Evolutionary conservation across 257 asterid species (phyloP), one percentile per base, ranked within the genome.

Genomic region (Ilex aquifolium): DNA sequence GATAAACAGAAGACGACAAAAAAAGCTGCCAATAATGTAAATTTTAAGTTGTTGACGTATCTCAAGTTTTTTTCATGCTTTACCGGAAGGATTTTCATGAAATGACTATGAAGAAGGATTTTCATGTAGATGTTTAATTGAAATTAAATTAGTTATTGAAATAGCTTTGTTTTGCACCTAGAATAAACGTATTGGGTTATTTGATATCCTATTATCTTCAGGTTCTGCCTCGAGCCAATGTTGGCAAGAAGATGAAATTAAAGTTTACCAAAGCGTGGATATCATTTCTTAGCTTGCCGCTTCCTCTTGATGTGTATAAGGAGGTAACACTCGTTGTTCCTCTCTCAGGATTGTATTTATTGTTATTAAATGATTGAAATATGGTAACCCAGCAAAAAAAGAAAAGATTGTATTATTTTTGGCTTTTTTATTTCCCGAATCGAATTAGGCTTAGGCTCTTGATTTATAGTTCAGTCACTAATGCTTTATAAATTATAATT

Each of bases 231-330:
- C 55, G 83, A 16, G 69, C 66, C 44, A 75, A 51, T 66, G 61
- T 81, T 13, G 67, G 83, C 31, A 92, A 84, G 80, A 92, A 80
- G 88, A 80, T 92, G 91, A 92, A 90, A 79, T 77, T 72, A 57
- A 92, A 85, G 80, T 85, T 89, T 58, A 79, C 85, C 50, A 92
- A 85, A 77, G 97, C 95, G 65, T 92, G 99, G 99, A 85, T 89
- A 77, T 75, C 96, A 44, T 92, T 92, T 72, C 97, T 92, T 62
- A 62, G 74, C 65, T 70, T 87, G 80, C 82, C 89, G 56, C 96
- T 92, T 76, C 90, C 97, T 8, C 71, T 92, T 77, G 87, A 87
- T 72, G 86, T 87, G n/a, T 92, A 87, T 79, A 92, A 92, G 82
- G 91, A 92, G 97, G 99, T 90, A 78, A 62, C 42, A 14, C 61